Evolutionary conservation across 345 rosid genomes (phyloP).

Genomic region (Kernera saxatilis): DNA sequence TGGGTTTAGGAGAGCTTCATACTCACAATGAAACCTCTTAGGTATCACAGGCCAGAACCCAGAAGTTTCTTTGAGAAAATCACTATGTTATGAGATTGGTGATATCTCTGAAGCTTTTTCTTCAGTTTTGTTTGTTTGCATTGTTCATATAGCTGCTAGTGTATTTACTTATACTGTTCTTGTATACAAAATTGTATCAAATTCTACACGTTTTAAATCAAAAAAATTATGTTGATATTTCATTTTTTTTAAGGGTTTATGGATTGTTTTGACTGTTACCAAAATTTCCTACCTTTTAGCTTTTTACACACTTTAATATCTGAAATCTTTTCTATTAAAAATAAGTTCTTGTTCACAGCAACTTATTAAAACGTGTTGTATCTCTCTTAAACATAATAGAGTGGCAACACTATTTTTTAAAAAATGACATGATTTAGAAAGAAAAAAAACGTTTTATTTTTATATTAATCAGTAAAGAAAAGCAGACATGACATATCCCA

Average conservation of each 20-base stretch:
- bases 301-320: not conserved
- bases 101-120: slow-evolving; percentile 16
- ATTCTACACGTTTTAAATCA: not conserved
- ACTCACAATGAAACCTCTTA: slow-evolving; percentile 8
- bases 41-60: slow-evolving; percentile 6
- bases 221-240: not conserved
- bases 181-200: slow-evolving; percentile 13
- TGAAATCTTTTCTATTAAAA: not conserved
- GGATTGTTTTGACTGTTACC: not conserved
- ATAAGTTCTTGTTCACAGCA: not conserved
- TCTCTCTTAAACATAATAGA: not conserved
- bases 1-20: slow-evolving; percentile 39
- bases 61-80: slow-evolving; percentile 4
- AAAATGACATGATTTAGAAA: not conserved
- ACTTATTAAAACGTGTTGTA: not conserved
- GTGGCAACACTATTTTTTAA: not conserved
- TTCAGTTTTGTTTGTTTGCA: slow-evolving; percentile 23
- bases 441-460: not conserved
- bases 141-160: slow-evolving; percentile 19
- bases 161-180: not conserved
- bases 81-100: slow-evolving; percentile 9
- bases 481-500: not conserved
- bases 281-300: not conserved
- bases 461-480: not conserved
- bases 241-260: not conserved